Evolutionary conservation across 169 alveolate species (phyloP), one percentile per base, ranked within the genome.

Genomic region (Cryptosporidium bovis): DNA sequence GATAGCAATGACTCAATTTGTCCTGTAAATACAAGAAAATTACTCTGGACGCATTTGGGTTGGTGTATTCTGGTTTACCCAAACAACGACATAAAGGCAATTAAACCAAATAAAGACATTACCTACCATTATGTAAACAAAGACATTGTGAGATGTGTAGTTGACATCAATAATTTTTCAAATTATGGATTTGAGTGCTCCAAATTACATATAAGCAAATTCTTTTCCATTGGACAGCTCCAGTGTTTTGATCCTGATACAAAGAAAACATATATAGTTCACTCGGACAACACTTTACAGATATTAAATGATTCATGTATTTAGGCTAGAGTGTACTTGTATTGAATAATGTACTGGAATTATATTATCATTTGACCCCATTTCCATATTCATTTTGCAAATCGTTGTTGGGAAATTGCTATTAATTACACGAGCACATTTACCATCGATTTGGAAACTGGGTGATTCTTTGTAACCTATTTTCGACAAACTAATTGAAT

Each of bases 11-110:
- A 44, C 27, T 16, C 87, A 4, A 31, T 60, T 13, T 77, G 87
- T 24, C 87, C 87, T 0, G 64, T 8, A 48, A 77, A 77, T 20
- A 77, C 87, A 18, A 77, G 87, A 48, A 77, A 62, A 53, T 27
- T 77, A 40, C 40, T 77, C 12, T 77, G 87, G 87, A 77, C 60
- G 13, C 87, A 62, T 44, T 40, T 77, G 2, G 71, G 71, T 27
- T 77, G 87, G 87, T 77, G 87, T 46, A 62, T 77, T 36, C 44
- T 77, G 27, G 87, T 77, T 13, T 77, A 77, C 40, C 87, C 87
- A 44, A 77, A 77, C 34, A 50, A 64, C 36, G 87, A 77, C 33
- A 77, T 77, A 44, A 77, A 77, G 40, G 87, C 77, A 20, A 62
- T 77, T 18, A 77, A 56, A 46, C 87, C 87, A 4, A 60, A 77